Conservation (phyloP, 2,329 filamentous ascomycete genomes). For the Stachybotrys echinatus region DNA sequence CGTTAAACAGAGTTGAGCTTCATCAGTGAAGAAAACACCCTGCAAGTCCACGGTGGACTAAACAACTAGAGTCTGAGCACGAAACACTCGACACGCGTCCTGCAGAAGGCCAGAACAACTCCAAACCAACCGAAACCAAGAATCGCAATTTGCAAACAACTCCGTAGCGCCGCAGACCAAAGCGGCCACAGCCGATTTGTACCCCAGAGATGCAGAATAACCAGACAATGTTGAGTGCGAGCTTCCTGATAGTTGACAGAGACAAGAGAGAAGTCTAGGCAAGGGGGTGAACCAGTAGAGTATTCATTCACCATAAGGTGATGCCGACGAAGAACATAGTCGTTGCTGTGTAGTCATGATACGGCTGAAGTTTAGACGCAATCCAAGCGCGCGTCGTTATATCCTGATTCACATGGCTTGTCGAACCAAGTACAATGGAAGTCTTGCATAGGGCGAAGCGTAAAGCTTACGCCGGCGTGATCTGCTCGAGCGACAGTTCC, state of each 20-base stretch:
- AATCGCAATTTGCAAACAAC: conserved; percentile 28
- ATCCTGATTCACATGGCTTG: not conserved
- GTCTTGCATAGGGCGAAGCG: too few relatives aligned
- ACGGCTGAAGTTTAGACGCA: not conserved
- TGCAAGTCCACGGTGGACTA: conserved; percentile 10
- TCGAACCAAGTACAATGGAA: not conserved
- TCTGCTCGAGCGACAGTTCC: conserved; percentile 44
- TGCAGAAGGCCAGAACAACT: conserved; percentile 17
- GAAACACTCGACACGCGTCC: conserved; percentile 1
- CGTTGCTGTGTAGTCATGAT: not conserved
- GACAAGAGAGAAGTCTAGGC: not conserved
- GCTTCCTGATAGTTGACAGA: conserved; percentile 2
- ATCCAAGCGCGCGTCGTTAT: not conserved
- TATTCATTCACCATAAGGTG: not conserved
- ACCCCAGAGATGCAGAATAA: conserved; percentile 28
- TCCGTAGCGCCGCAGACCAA: conserved; percentile 35
- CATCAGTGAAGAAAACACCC: conserved; percentile 4
- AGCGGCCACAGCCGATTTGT: conserved; percentile 20
- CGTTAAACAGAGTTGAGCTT: not conserved
- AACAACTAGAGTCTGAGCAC: conserved; percentile 14
- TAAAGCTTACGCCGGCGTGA: too few relatives aligned
- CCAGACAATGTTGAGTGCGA: conserved; percentile 19
- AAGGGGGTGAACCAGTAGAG: not conserved
- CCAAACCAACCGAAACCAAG: conserved; percentile 29
- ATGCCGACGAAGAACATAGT: not conserved